phyloP scores from a whole-genome alignment of 306 rosid genomes.

The Herpetospermum pedunculosum region DNA sequence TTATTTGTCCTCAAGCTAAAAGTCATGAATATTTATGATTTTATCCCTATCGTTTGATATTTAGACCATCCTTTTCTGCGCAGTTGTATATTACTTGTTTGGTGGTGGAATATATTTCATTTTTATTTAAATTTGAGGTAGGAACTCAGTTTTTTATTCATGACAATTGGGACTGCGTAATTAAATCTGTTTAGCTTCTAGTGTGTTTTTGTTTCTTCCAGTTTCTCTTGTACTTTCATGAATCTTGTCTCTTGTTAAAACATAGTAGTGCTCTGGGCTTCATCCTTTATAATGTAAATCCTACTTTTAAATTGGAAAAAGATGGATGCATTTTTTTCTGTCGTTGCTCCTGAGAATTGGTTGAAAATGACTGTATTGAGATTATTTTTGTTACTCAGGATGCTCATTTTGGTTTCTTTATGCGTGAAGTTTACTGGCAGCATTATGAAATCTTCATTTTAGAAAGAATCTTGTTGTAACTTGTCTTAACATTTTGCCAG shows the following conservation, averaged over 20 bases:
- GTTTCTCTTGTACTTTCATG: neutral
- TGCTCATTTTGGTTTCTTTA: neutral
- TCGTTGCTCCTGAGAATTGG: neutral
- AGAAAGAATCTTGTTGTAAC: neutral
- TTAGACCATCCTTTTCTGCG: neutral
- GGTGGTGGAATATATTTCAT: neutral
- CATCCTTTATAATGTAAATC: neutral
- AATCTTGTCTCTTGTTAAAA: neutral
- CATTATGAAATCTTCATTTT: neutral
- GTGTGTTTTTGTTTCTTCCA: neutral
- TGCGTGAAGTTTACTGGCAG: neutral
- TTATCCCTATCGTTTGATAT: neutral
- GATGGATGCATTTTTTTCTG: neutral
- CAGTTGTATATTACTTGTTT: neutral
- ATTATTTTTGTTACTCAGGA: neutral
- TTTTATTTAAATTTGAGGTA: neutral
- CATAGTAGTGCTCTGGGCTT: neutral
- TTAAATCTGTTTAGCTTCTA: neutral
- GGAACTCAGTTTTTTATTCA: neutral
- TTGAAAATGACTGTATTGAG: neutral
- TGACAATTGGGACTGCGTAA: neutral
- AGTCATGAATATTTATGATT: neutral
- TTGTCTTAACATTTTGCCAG: constrained; percentile 21
- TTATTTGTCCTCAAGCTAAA: neutral
- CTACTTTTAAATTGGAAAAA: neutral